Percentiles rank a stretch among this genome's conserved stretches.
Conservation (phyloP, 2,329 filamentous ascomycete species). For the Exophiala sp. region DNA sequence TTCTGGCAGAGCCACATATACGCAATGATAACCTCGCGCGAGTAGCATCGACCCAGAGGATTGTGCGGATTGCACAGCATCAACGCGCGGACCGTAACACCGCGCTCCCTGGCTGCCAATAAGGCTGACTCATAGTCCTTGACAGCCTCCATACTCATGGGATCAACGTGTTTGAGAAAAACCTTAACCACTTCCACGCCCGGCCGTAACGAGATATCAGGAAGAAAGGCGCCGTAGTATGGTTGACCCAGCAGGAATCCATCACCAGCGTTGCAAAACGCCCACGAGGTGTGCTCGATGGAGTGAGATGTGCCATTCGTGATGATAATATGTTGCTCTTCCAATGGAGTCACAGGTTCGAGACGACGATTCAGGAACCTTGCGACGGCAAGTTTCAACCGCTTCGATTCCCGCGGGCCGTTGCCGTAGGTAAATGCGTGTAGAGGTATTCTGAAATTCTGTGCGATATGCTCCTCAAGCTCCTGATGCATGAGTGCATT, state of each 20-base stretch:
- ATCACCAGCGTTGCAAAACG: constrained; percentile 35
- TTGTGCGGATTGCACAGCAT: constrained; percentile 54
- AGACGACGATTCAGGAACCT: constrained; percentile 35
- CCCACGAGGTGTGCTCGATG: constrained; percentile 36
- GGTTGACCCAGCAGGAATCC: constrained; percentile 37
- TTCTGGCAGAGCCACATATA: constrained; percentile 50
- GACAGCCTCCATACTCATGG: constrained; percentile 42
- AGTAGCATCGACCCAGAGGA: constrained; percentile 50
- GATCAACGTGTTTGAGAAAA: constrained; percentile 44
- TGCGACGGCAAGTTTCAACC: constrained; percentile 30
- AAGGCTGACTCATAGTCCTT: constrained; percentile 45
- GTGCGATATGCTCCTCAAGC: constrained; percentile 43
- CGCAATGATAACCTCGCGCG: constrained; percentile 38
- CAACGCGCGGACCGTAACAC: constrained; percentile 45
- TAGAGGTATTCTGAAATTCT: constrained; percentile 33
- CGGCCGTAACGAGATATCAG: constrained; percentile 45
- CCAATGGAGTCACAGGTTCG: constrained; percentile 29
- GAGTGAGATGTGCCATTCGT: constrained; percentile 37
- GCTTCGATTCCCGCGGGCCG: constrained; percentile 32
- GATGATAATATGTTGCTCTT: constrained; percentile 31
- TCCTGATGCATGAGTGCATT: constrained; percentile 51
- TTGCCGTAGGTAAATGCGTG: constrained; percentile 39
- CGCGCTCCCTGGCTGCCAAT: constrained; percentile 36
- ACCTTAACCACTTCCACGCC: constrained; percentile 44
- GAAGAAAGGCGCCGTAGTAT: constrained; percentile 48